Conservation (phyloP, 2,329 filamentous ascomycete genomes). For the Periconia digitata region DNA sequence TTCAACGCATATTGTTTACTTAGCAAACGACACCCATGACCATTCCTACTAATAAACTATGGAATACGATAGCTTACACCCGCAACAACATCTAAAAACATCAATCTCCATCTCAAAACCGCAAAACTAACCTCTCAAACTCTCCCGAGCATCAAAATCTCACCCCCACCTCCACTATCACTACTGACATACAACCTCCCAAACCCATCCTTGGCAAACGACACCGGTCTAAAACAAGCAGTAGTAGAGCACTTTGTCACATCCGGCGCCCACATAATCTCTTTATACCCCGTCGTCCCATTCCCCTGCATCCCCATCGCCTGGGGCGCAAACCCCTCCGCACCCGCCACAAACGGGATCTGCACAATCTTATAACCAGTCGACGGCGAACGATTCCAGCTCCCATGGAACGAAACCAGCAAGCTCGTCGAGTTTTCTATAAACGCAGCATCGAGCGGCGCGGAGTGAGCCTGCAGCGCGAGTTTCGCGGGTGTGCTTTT, state of each 20-base stretch:
- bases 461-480: conserved; percentile 25
- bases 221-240: conserved; percentile 32
- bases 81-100: too few relatives aligned
- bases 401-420: conserved; percentile 33
- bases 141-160: conserved; percentile 28
- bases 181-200: conserved; percentile 34
- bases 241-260: conserved; percentile 28
- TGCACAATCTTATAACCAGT: conserved; percentile 29
- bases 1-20: too few relatives aligned
- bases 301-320: conserved; percentile 10
- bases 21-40: too few relatives aligned
- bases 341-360: conserved; percentile 18
- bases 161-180: conserved; percentile 29
- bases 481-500: conserved; percentile 20
- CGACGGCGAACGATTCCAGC: conserved; percentile 26
- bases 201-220: conserved; percentile 24
- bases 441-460: conserved; percentile 31
- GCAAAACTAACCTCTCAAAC: neutral
- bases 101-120: neutral
- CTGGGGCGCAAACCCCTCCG: conserved; percentile 15
- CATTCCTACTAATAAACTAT: too few relatives aligned
- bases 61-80: too few relatives aligned
- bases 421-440: conserved; percentile 23
- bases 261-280: conserved; percentile 27
- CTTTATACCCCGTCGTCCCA: conserved; percentile 14